Conservation (phyloP, 2,329 filamentous ascomycete genomes). For the Stemphylium lycopersici region DNA sequence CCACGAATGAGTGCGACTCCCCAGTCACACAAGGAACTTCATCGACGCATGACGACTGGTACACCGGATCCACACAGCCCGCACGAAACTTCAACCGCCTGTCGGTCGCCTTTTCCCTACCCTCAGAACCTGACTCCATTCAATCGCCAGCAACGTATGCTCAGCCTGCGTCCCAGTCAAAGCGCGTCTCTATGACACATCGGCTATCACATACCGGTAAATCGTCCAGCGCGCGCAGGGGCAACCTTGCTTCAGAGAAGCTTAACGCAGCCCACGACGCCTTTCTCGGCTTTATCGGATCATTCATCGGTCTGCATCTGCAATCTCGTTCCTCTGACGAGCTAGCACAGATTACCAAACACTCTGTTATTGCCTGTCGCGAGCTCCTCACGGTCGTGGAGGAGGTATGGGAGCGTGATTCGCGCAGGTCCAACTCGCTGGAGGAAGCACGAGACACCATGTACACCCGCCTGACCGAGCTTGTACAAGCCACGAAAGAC, state of each 20-base stretch:
- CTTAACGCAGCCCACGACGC: slow-evolving; percentile 81
- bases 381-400: slow-evolving; percentile 81
- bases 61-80: slow-evolving; percentile 38
- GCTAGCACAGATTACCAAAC: slow-evolving; percentile 79
- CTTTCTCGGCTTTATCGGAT: slow-evolving; percentile 88
- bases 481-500: slow-evolving; percentile 81
- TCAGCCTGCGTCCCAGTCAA: slow-evolving; percentile 43
- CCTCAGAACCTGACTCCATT: slow-evolving; percentile 45
- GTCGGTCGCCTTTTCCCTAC: slow-evolving; percentile 47
- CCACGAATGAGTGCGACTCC: slow-evolving; percentile 53
- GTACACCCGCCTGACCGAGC: slow-evolving; percentile 78
- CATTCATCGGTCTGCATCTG: slow-evolving; percentile 90
- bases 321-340: slow-evolving; percentile 91
- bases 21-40: slow-evolving; percentile 43
- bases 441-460: slow-evolving; percentile 74
- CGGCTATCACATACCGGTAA: slow-evolving; percentile 77
- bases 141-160: slow-evolving; percentile 37
- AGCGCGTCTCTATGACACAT: slow-evolving; percentile 66
- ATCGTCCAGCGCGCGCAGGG: slow-evolving; percentile 66
- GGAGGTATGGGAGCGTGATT: slow-evolving; percentile 79
- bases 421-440: slow-evolving; percentile 69
- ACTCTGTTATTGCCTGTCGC: slow-evolving; percentile 81
- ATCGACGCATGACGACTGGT: slow-evolving; percentile 34
- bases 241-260: slow-evolving; percentile 81
- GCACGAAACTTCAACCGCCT: slow-evolving; percentile 38